phyloP scores from a whole-genome alignment of 768 basidiomycete species.

The Termitomyces sp. region DNA sequence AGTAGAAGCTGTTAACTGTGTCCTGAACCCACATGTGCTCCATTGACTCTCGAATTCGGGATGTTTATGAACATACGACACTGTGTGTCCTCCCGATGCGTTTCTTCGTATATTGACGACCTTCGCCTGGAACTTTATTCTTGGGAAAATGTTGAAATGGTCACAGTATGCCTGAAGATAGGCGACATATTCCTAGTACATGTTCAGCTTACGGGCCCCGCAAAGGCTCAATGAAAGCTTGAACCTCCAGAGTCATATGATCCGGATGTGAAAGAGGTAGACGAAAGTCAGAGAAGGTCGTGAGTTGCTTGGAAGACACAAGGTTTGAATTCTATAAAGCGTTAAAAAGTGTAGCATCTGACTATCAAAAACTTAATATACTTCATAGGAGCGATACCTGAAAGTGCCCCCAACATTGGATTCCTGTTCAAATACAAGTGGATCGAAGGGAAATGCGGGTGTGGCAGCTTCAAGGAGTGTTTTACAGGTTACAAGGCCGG shows the following conservation, averaged over 20 bases:
- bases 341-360: not conserved
- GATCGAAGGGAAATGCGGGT: slow-evolving; percentile 40
- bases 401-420: slow-evolving; percentile 51
- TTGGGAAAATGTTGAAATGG: slow-evolving; percentile 35
- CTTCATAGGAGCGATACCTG: slow-evolving; percentile 45
- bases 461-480: slow-evolving; percentile 38
- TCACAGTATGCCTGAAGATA: slow-evolving; percentile 46
- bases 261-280: slow-evolving; percentile 42
- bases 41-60: slow-evolving; percentile 20
- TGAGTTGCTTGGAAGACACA: slow-evolving; percentile 59
- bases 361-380: slow-evolving; percentile 15
- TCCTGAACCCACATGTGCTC: slow-evolving; percentile 21
- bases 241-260: slow-evolving; percentile 41
- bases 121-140: slow-evolving; percentile 34
- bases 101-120: slow-evolving; percentile 34
- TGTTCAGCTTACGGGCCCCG: not conserved
- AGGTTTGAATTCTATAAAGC: slow-evolving; percentile 39
- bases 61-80: slow-evolving; percentile 27
- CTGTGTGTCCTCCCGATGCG: slow-evolving; percentile 31
- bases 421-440: slow-evolving; percentile 46
- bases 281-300: slow-evolving; percentile 58
- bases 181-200: slow-evolving; percentile 40
- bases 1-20: not conserved
- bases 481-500: slow-evolving; percentile 48
- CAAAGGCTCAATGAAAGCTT: not conserved